A percentile compares a stretch with the other conserved stretches of the same genome.
Evolutionary conservation across 139 green algal genomes (phyloP).

Genomic region (Desmodesmus armatus): DNA sequence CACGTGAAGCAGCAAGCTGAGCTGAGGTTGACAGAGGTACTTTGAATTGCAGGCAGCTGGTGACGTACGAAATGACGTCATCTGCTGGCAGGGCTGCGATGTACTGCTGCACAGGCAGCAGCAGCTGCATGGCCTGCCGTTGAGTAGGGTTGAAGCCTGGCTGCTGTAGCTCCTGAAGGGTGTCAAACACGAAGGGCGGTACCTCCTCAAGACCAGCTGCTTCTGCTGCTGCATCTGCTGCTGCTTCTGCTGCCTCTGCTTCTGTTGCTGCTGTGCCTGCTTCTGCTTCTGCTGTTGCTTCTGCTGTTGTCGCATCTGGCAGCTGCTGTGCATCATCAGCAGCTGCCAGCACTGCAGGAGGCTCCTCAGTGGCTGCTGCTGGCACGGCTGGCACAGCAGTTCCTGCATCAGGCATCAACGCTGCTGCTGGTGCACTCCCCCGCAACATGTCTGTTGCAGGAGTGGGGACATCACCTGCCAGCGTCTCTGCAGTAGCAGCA

Average conservation of each 20-base stretch:
- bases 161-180: background rate
- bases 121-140: constrained; percentile 12
- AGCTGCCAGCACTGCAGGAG: background rate
- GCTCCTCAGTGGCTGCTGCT: background rate
- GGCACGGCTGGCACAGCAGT: background rate
- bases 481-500: background rate
- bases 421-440: background rate
- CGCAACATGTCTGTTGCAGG: too few species aligned
- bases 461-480: too few species aligned
- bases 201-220: background rate
- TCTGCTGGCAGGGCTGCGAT: background rate
- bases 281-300: background rate
- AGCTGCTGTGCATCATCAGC: background rate
- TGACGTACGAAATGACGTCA: background rate
- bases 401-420: background rate
- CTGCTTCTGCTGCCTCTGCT: background rate
- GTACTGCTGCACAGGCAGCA: background rate
- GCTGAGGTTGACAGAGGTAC: background rate
- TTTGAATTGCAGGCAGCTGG: background rate
- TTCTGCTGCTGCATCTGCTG: background rate
- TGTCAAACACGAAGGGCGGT: background rate
- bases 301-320: background rate
- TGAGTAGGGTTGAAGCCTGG: background rate
- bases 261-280: background rate
- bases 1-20: background rate